phyloP scores from a whole-genome alignment of 805 yeast genomes.

The Pichia ethanolica region DNA sequence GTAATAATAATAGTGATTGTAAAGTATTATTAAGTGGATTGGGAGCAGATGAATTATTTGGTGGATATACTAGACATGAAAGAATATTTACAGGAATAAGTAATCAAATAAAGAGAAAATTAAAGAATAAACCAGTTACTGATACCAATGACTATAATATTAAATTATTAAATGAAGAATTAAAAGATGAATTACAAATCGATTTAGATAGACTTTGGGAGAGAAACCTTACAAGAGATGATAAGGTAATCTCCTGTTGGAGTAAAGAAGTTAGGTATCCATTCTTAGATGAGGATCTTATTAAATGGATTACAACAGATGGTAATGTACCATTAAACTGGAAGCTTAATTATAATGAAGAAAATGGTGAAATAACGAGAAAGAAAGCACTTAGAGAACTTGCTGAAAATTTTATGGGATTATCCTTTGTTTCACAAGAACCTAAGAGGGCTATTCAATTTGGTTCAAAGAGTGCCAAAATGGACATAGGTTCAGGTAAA shows the following conservation, averaged over 20 bases:
- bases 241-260: constrained; percentile 76
- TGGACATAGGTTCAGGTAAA: constrained; percentile 73
- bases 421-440: constrained; percentile 57
- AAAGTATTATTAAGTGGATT: constrained; percentile 82
- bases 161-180: constrained; percentile 27
- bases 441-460: constrained; percentile 93
- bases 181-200: constrained; percentile 52
- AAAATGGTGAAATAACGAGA: constrained; percentile 27
- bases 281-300: constrained; percentile 58
- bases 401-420: constrained; percentile 35
- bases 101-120: constrained; percentile 16
- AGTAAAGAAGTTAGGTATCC: constrained; percentile 91
- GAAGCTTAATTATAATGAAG: constrained; percentile 33
- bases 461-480: constrained; percentile 92
- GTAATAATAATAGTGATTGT: constrained; percentile 35
- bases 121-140: constrained; percentile 16
- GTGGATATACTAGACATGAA: constrained; percentile 88
- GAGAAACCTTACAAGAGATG: constrained; percentile 87
- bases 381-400: constrained; percentile 57
- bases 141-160: constrained; percentile 14
- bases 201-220: constrained; percentile 72
- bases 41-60: constrained; percentile 96
- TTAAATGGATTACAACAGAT: constrained; percentile 36
- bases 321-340: constrained; percentile 40
- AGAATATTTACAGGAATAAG: constrained; percentile 34